Conservation (phyloP, 139 green algal genomes). For the Edaphochlamys debaryana region DNA sequence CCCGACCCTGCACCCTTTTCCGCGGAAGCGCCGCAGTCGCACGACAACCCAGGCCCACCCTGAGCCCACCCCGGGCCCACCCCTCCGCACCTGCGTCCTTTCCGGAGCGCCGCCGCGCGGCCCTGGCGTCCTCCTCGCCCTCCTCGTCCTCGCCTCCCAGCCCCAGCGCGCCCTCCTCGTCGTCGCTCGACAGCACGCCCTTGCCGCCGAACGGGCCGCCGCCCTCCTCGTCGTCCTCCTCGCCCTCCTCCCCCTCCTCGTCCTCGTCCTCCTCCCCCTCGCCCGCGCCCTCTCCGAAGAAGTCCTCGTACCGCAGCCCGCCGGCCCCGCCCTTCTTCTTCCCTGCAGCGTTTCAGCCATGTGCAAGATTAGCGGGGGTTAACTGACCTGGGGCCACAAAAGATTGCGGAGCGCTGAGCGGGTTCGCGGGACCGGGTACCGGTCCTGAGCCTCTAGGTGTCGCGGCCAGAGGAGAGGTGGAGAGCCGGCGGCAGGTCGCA, state of each 20-base stretch:
- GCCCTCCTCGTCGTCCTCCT: slow-evolving; percentile 23
- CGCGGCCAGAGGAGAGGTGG: no score
- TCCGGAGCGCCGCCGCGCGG: background rate
- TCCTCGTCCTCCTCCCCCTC: slow-evolving; percentile 31
- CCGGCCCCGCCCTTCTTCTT: slow-evolving; percentile 45
- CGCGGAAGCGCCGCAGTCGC: no score
- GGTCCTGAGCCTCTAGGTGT: no score
- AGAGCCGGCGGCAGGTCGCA: no score
- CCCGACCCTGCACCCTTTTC: no score
- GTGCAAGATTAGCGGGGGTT: no score
- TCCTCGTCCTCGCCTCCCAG: background rate
- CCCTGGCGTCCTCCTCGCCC: slow-evolving; percentile 22
- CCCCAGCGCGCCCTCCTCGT: background rate
- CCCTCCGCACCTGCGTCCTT: background rate
- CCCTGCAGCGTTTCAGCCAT: slow-evolving; percentile 31
- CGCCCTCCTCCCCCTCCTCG: slow-evolving; percentile 15
- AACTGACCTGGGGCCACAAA: no score
- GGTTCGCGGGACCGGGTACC: no score
- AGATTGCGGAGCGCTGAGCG: no score
- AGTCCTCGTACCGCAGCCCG: slow-evolving; percentile 71
- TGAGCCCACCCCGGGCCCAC: no score
- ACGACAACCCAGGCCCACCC: no score
- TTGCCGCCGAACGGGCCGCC: background rate
- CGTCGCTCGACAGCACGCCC: background rate
- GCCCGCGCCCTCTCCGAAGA: slow-evolving; percentile 65